A percentile compares a stretch with the other conserved stretches of the same genome.
These are phyloP conservation scores for Sesbania bispinosa DNA, from an alignment of 306 rosid species.

Conservation along the genomic window DNA sequence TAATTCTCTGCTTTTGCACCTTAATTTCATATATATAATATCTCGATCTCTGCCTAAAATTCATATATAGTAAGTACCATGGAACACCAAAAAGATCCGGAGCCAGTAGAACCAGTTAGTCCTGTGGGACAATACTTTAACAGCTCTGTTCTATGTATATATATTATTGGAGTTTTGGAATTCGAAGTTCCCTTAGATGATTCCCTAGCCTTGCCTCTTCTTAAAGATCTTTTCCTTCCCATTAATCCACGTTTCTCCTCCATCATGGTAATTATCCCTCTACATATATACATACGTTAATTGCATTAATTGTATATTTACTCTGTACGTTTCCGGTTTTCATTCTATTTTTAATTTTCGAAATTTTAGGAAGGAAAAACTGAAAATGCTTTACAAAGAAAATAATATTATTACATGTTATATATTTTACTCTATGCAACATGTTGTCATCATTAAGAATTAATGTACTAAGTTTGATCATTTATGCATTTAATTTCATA, in stretches of 20 bases:
- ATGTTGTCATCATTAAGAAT: too few species aligned
- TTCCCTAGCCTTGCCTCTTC: slow-evolving; percentile 4
- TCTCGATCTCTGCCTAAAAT: not conserved
- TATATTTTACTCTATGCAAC: too few species aligned
- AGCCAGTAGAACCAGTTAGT: slow-evolving; percentile 43
- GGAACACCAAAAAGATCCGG: slow-evolving; percentile 18
- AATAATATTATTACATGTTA: too few species aligned
- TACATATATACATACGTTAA: too few species aligned
- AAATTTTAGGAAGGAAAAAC: too few species aligned
- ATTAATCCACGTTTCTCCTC: slow-evolving; percentile 58
- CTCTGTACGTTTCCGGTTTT: too few species aligned
- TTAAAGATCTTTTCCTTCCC: slow-evolving; percentile 39
- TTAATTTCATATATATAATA: too few species aligned
- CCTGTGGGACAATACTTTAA: slow-evolving; percentile 53
- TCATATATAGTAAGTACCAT: not conserved
- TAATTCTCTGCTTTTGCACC: not conserved
- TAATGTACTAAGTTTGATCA: too few species aligned
- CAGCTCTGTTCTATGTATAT: slow-evolving; percentile 35
- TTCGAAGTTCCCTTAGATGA: slow-evolving; percentile 38
- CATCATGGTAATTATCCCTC: slow-evolving; percentile 45
- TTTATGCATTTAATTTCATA: not conserved
- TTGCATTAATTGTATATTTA: too few species aligned
- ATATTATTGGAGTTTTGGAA: slow-evolving; percentile 49
- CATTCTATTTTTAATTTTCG: too few species aligned
- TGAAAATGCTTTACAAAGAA: too few species aligned